Conservation (phyloP, 208 protist genomes). For the Leishmania gerbilli region DNA sequence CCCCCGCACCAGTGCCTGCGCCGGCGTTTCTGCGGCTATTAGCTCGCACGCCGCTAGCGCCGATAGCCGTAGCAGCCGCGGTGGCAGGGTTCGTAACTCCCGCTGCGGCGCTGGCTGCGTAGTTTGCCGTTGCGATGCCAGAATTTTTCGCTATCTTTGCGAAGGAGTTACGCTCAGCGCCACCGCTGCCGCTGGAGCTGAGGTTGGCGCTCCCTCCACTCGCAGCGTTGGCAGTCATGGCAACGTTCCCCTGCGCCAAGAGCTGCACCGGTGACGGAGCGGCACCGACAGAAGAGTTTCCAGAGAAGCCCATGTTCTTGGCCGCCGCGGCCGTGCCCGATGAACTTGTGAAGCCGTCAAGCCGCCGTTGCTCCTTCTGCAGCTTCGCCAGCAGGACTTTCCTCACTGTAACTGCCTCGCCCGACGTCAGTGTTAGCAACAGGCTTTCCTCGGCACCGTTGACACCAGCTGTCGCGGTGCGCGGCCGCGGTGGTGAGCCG, state of each 20-base stretch:
- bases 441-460: not conserved
- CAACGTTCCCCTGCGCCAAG: slow-evolving; percentile 18
- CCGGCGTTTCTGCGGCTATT: slow-evolving; percentile 1
- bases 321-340: slow-evolving; percentile 1
- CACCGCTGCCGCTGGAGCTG: not conserved
- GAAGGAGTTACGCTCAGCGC: slow-evolving; percentile 1
- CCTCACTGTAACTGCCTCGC: slow-evolving; percentile 22
- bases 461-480: not conserved
- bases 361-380: slow-evolving; percentile 36
- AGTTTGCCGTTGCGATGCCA: not conserved
- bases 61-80: not conserved
- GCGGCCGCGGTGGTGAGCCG: slow-evolving; percentile 11
- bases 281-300: not conserved
- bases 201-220: not conserved
- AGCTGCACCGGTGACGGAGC: slow-evolving; percentile 12
- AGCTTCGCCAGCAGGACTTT: slow-evolving; percentile 56
- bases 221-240: not conserved
- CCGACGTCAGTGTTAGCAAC: slow-evolving; percentile 3
- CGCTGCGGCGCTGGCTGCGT: not conserved
- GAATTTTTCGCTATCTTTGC: slow-evolving; percentile 12
- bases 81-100: not conserved
- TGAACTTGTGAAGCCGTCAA: not conserved
- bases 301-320: not conserved
- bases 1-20: not conserved
- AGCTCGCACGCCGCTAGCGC: not conserved